Conservation (phyloP, 179 eudicot genomes). For the Carnegiea gigantea region DNA sequence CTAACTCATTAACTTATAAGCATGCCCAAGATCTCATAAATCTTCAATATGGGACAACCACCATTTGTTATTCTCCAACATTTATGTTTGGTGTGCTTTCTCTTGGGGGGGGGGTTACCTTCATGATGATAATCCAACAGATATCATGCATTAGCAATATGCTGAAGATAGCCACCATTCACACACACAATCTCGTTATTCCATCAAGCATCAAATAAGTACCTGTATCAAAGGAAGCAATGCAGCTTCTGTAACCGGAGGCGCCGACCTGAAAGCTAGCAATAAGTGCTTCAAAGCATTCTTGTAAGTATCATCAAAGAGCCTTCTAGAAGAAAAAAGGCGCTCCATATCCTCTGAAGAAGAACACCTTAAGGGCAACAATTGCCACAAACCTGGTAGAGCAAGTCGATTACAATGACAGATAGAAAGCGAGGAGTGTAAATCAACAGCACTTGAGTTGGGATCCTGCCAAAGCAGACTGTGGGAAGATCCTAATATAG, state of each 20-base stretch:
- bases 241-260: constrained; percentile 73
- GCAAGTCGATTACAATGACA: constrained; percentile 7
- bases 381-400: constrained; percentile 50
- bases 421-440: neutral
- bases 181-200: too few relatives aligned
- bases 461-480: too few relatives aligned
- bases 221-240: constrained; percentile 83
- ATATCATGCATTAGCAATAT: neutral
- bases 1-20: too few relatives aligned
- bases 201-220: neutral
- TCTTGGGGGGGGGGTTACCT: neutral
- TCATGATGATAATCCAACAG: neutral
- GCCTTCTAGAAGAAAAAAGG: constrained; percentile 29
- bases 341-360: constrained; percentile 29
- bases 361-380: constrained; percentile 57
- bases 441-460: too few relatives aligned
- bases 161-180: neutral
- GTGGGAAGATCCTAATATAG: neutral
- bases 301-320: constrained; percentile 43
- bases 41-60: too few relatives aligned
- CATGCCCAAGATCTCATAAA: too few relatives aligned
- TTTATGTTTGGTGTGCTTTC: too few relatives aligned
- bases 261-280: constrained; percentile 56
- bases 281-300: constrained; percentile 62
- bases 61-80: too few relatives aligned